Conservation (phyloP, 441 rosid species). For the Populus hybrid region DNA sequence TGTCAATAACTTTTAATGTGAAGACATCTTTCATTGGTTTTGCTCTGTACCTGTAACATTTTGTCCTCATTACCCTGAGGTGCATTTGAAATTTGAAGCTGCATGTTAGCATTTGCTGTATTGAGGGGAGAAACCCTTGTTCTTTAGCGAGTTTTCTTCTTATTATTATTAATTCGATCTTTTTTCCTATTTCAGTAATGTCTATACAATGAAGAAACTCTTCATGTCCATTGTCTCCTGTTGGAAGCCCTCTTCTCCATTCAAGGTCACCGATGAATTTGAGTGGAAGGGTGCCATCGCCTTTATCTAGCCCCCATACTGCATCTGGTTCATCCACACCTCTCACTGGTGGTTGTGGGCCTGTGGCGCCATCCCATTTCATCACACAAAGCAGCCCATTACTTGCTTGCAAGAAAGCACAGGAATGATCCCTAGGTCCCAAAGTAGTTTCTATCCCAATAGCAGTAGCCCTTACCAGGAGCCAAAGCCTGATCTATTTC, state of each 20-base stretch:
- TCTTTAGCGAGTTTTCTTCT: background rate
- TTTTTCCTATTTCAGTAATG: slow-evolving; percentile 39
- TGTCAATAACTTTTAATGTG: background rate
- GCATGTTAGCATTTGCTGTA: background rate
- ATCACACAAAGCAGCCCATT: slow-evolving; percentile 41
- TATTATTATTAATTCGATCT: slow-evolving; percentile 2
- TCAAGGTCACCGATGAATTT: slow-evolving; percentile 57
- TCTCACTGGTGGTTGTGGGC: slow-evolving; percentile 54
- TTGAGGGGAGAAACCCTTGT: background rate
- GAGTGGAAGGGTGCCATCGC: slow-evolving; percentile 74
- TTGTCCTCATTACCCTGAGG: background rate
- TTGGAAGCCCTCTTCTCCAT: slow-evolving; percentile 62
- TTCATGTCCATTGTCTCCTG: slow-evolving; percentile 70
- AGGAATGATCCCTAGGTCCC: slow-evolving; percentile 44
- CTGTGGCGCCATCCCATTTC: slow-evolving; percentile 54
- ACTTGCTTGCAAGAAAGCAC: slow-evolving; percentile 50
- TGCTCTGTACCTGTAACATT: background rate
- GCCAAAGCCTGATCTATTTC: slow-evolving; percentile 44
- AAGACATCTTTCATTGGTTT: background rate
- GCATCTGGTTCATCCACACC: slow-evolving; percentile 75
- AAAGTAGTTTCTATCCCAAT: slow-evolving; percentile 40
- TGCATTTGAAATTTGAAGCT: background rate
- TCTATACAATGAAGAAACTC: slow-evolving; percentile 40
- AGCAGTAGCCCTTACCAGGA: slow-evolving; percentile 45
- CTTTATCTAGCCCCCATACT: slow-evolving; percentile 64